These are phyloP conservation scores for Gremmenia infestans DNA, from an alignment of 2,329 filamentous ascomycete species.

Conservation along the genomic window DNA sequence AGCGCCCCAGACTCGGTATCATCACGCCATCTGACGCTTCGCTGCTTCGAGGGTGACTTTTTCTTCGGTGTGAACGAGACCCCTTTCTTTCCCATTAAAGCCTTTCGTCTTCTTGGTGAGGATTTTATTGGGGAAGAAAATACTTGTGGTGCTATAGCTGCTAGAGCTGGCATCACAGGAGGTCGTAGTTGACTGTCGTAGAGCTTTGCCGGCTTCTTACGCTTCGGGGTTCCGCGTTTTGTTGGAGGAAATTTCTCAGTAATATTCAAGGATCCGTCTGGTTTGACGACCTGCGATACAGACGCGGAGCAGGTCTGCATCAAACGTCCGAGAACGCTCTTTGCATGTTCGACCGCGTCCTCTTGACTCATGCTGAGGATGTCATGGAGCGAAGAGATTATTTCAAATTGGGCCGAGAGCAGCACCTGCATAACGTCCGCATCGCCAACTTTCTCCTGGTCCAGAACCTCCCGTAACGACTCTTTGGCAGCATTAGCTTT, in stretches of 20 bases:
- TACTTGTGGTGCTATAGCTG: conserved; percentile 31
- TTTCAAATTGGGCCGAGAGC: conserved; percentile 87
- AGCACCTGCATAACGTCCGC: conserved; percentile 74
- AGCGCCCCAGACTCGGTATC: conserved; percentile 82
- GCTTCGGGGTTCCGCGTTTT: conserved; percentile 71
- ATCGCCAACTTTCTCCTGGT: conserved; percentile 80
- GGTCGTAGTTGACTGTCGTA: conserved; percentile 17
- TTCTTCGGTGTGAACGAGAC: conserved; percentile 81
- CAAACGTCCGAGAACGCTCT: conserved; percentile 69
- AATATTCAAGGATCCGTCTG: conserved; percentile 63
- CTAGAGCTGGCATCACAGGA: conserved; percentile 37
- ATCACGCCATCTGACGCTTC: conserved; percentile 86
- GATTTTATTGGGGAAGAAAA: conserved; percentile 63
- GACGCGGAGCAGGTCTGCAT: conserved; percentile 71
- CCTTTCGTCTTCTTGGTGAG: conserved; percentile 77
- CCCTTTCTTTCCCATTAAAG: conserved; percentile 59
- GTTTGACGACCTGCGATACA: conserved; percentile 81
- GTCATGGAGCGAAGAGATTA: conserved; percentile 74
- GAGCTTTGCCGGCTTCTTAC: conserved; percentile 50
- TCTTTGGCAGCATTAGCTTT: conserved; percentile 81
- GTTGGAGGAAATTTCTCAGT: conserved; percentile 64
- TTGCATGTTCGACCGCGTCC: conserved; percentile 76
- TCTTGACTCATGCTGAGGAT: conserved; percentile 78
- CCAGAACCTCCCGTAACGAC: conserved; percentile 67
- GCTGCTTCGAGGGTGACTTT: conserved; percentile 58